Percentiles rank a stretch among this genome's conserved stretches.
Evolutionary conservation across 345 rosid genomes (phyloP).

Genomic region (Brassica carinata): DNA sequence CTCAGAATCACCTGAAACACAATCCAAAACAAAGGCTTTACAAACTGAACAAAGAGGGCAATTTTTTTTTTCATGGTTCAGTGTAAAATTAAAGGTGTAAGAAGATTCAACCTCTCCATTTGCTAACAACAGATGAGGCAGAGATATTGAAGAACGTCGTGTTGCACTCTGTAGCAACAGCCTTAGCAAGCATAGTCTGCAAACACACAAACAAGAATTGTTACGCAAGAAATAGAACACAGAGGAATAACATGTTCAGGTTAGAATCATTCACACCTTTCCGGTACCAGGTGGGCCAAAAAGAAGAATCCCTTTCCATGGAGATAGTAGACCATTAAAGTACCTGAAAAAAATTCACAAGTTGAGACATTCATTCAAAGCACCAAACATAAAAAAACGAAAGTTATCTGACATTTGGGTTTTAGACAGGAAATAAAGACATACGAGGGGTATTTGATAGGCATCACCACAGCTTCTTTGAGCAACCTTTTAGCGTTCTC

Average conservation of each 20-base stretch:
- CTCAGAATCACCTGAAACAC: constrained; percentile 88
- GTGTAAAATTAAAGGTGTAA: not conserved
- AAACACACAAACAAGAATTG: not conserved
- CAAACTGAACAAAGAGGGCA: not conserved
- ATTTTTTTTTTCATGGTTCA: not conserved
- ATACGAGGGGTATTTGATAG: constrained; percentile 95
- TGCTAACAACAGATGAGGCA: constrained; percentile 97
- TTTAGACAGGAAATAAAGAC: constrained; percentile 20
- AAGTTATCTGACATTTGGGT: not conserved
- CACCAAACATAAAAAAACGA: not conserved
- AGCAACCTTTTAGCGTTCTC: constrained; percentile 85
- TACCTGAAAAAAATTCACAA: constrained; percentile 53
- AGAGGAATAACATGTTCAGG: not conserved
- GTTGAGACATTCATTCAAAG: not conserved
- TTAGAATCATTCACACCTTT: constrained; percentile 56
- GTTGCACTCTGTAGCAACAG: constrained; percentile 98
- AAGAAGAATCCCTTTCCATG: constrained; percentile 99
- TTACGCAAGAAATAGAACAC: not conserved
- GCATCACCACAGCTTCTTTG: constrained; percentile 99
- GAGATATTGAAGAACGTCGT: constrained; percentile 98
- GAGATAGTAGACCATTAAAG: constrained; percentile 91
- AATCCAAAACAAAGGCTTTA: constrained; percentile 1
- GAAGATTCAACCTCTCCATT: constrained; percentile 66
- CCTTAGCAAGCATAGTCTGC: constrained; percentile 99
- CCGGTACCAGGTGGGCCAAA: constrained; percentile 99